These are phyloP conservation scores for Phialemoniopsis sp. DNA, from an alignment of 2,329 filamentous ascomycete genomes.

Conservation along the genomic window DNA sequence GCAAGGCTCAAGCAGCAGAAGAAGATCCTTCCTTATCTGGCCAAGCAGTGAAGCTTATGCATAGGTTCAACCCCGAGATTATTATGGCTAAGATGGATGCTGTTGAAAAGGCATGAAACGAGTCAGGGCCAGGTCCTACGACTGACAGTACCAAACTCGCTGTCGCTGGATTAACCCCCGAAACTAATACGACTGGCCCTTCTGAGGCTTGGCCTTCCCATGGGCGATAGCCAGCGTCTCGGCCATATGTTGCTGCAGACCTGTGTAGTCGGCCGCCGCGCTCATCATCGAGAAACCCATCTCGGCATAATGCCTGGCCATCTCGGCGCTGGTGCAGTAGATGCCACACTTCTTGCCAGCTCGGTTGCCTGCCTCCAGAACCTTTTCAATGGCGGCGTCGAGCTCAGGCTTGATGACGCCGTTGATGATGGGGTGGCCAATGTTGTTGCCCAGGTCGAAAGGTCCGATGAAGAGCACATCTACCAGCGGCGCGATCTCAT, in stretches of 20 bases:
- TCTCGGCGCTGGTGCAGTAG: conserved; percentile 51
- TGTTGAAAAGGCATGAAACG: conserved; percentile 29
- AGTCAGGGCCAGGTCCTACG: no score
- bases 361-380: conserved; percentile 51
- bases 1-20: conserved; percentile 45
- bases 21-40: conserved; percentile 51
- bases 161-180: neutral
- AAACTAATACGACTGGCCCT: conserved; percentile 35
- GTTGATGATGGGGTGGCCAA: conserved; percentile 58
- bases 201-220: conserved; percentile 29
- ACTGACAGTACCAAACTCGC: no score
- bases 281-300: conserved; percentile 60
- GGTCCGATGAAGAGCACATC: conserved; percentile 64
- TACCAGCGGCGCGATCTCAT: conserved; percentile 59
- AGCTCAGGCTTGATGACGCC: conserved; percentile 56
- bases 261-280: conserved; percentile 51
- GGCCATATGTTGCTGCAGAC: conserved; percentile 40
- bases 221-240: conserved; percentile 42
- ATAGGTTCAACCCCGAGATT: conserved; percentile 65
- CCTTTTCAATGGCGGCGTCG: conserved; percentile 52
- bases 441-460: conserved; percentile 62
- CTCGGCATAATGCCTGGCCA: conserved; percentile 49
- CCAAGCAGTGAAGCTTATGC: conserved; percentile 70
- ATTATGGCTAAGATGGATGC: conserved; percentile 66
- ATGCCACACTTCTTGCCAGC: conserved; percentile 65